A percentile compares a stretch with the other conserved stretches of the same genome.
These are phyloP conservation scores for Sphagnum tenellum DNA, from an alignment of 225 moss, liverwort and hornwort species.

Conservation along the genomic window DNA sequence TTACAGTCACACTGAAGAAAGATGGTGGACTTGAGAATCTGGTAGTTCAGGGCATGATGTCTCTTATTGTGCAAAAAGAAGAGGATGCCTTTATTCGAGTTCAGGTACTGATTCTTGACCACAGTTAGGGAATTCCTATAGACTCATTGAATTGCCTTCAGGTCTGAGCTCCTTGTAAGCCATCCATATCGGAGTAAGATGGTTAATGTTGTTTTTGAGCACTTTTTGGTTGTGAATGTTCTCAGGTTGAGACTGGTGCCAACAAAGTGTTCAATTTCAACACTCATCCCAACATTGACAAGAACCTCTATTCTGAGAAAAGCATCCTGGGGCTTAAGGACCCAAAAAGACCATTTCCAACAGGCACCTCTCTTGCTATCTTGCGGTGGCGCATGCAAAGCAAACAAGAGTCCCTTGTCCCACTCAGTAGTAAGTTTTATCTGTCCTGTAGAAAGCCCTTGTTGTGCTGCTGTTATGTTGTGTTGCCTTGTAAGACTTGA, in stretches of 20 bases:
- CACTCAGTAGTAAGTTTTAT: conserved; percentile 72
- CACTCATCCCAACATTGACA: conserved; percentile 88
- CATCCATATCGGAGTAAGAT: no score
- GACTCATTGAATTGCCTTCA: no score
- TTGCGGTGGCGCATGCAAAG: conserved; percentile 90
- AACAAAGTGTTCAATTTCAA: conserved; percentile 64
- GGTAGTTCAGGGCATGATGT: conserved; percentile 90
- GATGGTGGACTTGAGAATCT: conserved; percentile 93
- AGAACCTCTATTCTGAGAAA: conserved; percentile 60
- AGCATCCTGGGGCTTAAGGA: conserved; percentile 73
- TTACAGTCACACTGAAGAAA: conserved; percentile 70
- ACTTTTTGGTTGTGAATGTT: no score
- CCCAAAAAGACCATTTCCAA: conserved; percentile 71
- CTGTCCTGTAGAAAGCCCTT: not conserved
- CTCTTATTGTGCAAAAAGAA: conserved; percentile 76
- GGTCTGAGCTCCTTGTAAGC: no score
- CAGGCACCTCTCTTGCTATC: conserved; percentile 69
- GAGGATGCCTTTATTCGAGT: conserved; percentile 83
- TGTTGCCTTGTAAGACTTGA: no score
- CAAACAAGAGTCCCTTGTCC: conserved; percentile 83
- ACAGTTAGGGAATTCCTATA: no score
- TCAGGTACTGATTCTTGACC: conserved; percentile 30
- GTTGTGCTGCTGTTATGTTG: not conserved
- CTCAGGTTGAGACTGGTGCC: conserved; percentile 72
- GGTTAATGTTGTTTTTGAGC: no score